Evolutionary conservation across 208 protist species (phyloP).

Genomic region (Leishmania mexicana): DNA sequence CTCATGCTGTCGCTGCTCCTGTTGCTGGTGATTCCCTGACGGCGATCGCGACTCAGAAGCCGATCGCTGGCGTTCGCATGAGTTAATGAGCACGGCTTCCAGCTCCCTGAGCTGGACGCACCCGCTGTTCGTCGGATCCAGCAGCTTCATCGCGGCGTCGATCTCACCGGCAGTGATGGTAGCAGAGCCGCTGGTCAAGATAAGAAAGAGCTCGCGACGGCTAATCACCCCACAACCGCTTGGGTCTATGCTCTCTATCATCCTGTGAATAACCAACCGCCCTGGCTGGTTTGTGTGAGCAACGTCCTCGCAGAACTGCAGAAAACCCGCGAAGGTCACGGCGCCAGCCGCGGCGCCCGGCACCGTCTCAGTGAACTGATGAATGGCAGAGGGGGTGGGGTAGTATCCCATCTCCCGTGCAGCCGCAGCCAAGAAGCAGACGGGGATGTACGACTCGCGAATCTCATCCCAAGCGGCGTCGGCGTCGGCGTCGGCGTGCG

Average conservation of each 20-base stretch:
- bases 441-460: slow-evolving; percentile 52
- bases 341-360: slow-evolving; percentile 21
- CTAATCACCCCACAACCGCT: slow-evolving; percentile 37
- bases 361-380: slow-evolving; percentile 30
- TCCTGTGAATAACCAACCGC: slow-evolving; percentile 19
- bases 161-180: slow-evolving; percentile 46
- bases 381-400: slow-evolving; percentile 33
- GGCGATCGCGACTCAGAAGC: slow-evolving; percentile 3
- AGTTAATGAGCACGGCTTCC: slow-evolving; percentile 15
- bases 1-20: not conserved
- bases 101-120: slow-evolving; percentile 25
- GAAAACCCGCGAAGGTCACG: slow-evolving; percentile 49
- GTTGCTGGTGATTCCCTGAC: not conserved
- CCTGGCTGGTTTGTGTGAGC: slow-evolving; percentile 23
- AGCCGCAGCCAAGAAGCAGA: slow-evolving; percentile 31
- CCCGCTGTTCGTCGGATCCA: slow-evolving; percentile 49
- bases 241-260: slow-evolving; percentile 22
- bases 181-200: slow-evolving; percentile 34
- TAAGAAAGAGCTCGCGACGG: slow-evolving; percentile 40
- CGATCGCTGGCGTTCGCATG: slow-evolving; percentile 12
- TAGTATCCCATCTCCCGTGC: slow-evolving; percentile 65
- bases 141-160: slow-evolving; percentile 60
- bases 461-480: not conserved
- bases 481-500: not conserved
- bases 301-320: slow-evolving; percentile 61